phyloP scores from a whole-genome alignment of 805 yeast genomes.

The Vanderwaltozyma yarrowii region DNA sequence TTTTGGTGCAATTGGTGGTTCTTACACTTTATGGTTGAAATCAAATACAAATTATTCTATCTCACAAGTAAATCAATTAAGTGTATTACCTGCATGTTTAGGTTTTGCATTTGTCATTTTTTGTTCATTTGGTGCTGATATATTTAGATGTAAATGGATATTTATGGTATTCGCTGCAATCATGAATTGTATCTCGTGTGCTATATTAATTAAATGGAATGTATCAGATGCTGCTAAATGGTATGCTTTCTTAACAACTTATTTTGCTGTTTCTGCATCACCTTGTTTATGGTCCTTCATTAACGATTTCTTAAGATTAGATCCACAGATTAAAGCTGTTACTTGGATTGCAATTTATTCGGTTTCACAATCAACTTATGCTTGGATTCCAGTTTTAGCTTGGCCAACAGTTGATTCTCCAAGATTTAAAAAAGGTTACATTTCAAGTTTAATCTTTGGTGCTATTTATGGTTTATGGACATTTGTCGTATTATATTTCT shows the following conservation, averaged over 20 bases:
- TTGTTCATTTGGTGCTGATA: constrained; percentile 40
- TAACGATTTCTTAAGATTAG: constrained; percentile 47
- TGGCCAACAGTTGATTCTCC: constrained; percentile 53
- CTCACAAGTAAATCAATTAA: constrained; percentile 38
- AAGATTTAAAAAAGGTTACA: constrained; percentile 42
- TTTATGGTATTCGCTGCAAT: constrained; percentile 43
- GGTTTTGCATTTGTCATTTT: constrained; percentile 43
- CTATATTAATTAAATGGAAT: constrained; percentile 48
- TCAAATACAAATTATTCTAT: constrained; percentile 36
- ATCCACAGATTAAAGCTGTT: constrained; percentile 45
- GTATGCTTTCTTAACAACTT: constrained; percentile 52
- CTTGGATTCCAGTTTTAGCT: constrained; percentile 46
- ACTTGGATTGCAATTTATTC: constrained; percentile 47
- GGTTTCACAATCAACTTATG: constrained; percentile 48
- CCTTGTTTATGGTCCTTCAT: constrained; percentile 51
- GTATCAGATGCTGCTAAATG: constrained; percentile 49
- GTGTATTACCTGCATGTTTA: constrained; percentile 48
- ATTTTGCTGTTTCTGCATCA: constrained; percentile 54
- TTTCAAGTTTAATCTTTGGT: constrained; percentile 40
- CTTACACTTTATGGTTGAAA: constrained; percentile 54
- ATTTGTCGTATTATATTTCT: constrained; percentile 41
- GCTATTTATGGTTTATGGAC: constrained; percentile 40
- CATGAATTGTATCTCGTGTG: constrained; percentile 45
- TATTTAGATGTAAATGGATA: constrained; percentile 42
- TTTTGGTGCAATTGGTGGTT: constrained; percentile 45